A percentile compares a stretch with the other conserved stretches of the same genome.
Conservation (phyloP, 768 basidiomycete species). For the Sporobolomyces roseus region DNA sequence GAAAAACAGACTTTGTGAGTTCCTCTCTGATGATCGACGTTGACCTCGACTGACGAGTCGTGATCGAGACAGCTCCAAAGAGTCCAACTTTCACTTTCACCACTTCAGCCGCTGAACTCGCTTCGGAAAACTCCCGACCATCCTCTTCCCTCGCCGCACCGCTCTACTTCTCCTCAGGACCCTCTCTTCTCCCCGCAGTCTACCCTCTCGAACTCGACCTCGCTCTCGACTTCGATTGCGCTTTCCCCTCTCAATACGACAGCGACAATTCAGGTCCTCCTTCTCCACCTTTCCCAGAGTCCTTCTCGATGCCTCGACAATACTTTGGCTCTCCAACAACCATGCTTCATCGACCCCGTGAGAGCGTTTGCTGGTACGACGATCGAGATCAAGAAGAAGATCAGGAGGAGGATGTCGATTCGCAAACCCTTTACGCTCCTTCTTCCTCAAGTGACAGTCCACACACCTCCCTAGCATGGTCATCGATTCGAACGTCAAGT, state of each 20-base stretch:
- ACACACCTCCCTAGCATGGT: background rate
- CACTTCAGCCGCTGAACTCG: background rate
- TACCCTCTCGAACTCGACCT: slow-evolving; percentile 12
- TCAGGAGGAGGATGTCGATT: background rate
- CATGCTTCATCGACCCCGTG: background rate
- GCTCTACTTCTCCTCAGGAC: background rate
- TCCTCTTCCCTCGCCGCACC: slow-evolving; percentile 1
- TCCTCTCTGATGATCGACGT: background rate
- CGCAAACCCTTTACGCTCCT: slow-evolving; percentile 1
- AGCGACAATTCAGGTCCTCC: background rate
- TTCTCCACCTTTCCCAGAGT: background rate
- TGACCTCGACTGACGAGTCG: background rate
- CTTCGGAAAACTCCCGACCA: background rate
- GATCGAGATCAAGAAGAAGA: too few species aligned
- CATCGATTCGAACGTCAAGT: background rate
- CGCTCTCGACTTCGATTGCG: slow-evolving; percentile 16
- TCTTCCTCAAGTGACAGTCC: slow-evolving; percentile 8
- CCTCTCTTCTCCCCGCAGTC: background rate
- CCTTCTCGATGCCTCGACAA: background rate
- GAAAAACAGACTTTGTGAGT: slow-evolving; percentile 3
- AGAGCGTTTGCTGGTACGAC: slow-evolving; percentile 10
- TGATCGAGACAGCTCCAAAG: background rate
- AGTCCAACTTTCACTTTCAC: slow-evolving; percentile 11
- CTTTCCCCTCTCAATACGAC: slow-evolving; percentile 6
- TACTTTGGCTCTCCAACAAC: background rate